Base-by-base conservation (phyloP, 208 protist genomes). In the Wallacemonas sp. region DNA sequence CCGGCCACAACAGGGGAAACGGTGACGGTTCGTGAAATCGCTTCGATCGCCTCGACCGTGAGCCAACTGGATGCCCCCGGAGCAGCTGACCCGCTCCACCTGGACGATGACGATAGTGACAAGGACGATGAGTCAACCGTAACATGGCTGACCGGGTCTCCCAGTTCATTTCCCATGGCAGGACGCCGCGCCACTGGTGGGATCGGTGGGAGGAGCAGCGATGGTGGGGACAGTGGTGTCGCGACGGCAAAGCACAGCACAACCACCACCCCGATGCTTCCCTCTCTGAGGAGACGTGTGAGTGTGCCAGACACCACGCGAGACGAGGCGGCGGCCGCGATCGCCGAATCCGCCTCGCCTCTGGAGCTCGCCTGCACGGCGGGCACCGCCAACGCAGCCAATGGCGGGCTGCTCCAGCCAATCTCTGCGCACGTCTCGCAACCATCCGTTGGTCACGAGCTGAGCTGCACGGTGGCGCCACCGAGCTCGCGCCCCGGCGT, bases 361-460 rank as follows among this genome's bases (percentile, higher is more conserved):
- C 12, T 56, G 48, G 24, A 56, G 48, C 48, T 56, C 26, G 48
- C 48, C 12, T 23, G 32, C 48, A 34, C 24, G 21, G n/a, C 48
- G 12, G 5, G 4, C 27, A 27, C 19, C 19, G 11, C 48, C 11
- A n/a, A 23, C 19, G 44, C 17, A 5, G 19, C 44, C 9, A 9
- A 23, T 5, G 5, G 44, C 4, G 17, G 19, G 44, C 19, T 23
- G 17, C 5, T 9, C 9, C 9, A 5, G 6, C 44, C 9, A 23
- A 14, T 9, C 44, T 49, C 44, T 17, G 4, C 9, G 44, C 19
- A 5, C 19, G 44, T n/a, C n/a, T n/a, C 44, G 44, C 19, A 21
- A 9, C 9, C 19, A 17, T 9, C 44, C 4, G 4, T 17, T 14
- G 24, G 12, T 21, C 44, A 49, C 24, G 27, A 56, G 27, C 48